A percentile compares a stretch with the other conserved stretches of the same genome.
These are phyloP conservation scores for Myxozyma udenii DNA, from an alignment of 805 yeast genomes.

Conservation along the genomic window DNA sequence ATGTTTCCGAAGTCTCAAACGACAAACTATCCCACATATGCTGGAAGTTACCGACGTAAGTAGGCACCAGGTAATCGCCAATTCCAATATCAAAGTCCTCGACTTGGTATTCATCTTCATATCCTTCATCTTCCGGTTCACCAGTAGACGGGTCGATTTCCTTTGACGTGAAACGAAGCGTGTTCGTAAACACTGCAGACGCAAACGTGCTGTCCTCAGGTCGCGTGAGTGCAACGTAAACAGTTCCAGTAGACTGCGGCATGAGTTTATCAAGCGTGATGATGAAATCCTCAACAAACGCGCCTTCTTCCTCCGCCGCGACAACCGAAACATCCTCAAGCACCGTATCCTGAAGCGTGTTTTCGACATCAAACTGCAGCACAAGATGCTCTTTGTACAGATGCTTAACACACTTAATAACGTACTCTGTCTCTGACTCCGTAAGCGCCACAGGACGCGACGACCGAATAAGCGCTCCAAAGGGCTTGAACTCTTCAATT, in stretches of 20 bases:
- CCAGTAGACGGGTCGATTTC: constrained; percentile 75
- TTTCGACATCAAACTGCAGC: constrained; percentile 76
- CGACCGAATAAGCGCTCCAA: constrained; percentile 73
- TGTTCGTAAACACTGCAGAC: constrained; percentile 57
- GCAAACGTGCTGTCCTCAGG: constrained; percentile 43
- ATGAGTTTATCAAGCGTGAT: constrained; percentile 68
- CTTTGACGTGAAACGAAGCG: constrained; percentile 68
- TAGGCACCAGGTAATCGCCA: constrained; percentile 79
- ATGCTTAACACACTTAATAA: constrained; percentile 80
- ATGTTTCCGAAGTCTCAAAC: constrained; percentile 61
- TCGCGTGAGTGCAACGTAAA: constrained; percentile 72
- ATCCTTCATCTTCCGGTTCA: constrained; percentile 69
- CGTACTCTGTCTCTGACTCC: constrained; percentile 90
- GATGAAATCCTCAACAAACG: constrained; percentile 59
- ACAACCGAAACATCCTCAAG: constrained; percentile 73
- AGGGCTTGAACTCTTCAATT: constrained; percentile 68
- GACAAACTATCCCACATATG: constrained; percentile 67
- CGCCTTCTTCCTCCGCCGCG: constrained; percentile 45
- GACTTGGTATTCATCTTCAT: constrained; percentile 88
- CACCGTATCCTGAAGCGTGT: constrained; percentile 75
- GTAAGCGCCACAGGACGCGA: constrained; percentile 67
- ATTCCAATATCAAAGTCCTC: constrained; percentile 71
- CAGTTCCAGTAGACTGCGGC: constrained; percentile 68
- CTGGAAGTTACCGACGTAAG: constrained; percentile 73
- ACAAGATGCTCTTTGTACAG: constrained; percentile 69